Base-by-base conservation (phyloP, 345 rosid species). In the Camelina sativa region DNA sequence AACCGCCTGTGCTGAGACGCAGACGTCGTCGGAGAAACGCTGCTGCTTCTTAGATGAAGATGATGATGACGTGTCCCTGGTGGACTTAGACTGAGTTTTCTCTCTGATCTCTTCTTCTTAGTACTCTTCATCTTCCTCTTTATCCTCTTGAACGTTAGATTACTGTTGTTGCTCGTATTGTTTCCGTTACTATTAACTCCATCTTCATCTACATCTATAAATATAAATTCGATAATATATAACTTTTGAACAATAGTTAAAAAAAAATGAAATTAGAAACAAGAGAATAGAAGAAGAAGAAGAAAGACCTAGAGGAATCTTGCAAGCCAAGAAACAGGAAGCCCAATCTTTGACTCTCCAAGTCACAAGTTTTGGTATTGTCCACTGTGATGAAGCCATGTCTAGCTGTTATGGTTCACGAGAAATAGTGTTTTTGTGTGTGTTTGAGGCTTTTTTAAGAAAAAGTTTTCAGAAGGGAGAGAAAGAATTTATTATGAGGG, bases 291-390 rank as follows among this genome's bases (percentile, higher is more conserved):
- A 38, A 38, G 41, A 28, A 25, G 25, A 23, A 37, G 41, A 32
- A 32, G 35, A 32, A 38, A 41, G 70, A 88, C 93, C 90, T 80
- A 81, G 35, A 56, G 89, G 84, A 59, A 81, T 55, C 38, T 78
- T 80, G 85, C 82, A 82, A 75, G 86, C 83, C 76, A 85, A 77
- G 86, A 87, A 85, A 76, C 91, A 87, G 11, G 91, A 84, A 19
- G 85, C 86, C 86, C 84, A 83, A 71, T 87, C 91, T 69, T 73
- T 85, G 16, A 85, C 81, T 73, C 88, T 62, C 89, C 91, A 85
- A 71, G 88, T 77, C 4, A 86, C 83, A 53, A 85, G 74, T 76
- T 76, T 84, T 76, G 81, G 81, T 34, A 81, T 71, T 28, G 86
- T 83, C 82, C 82, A 83, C 38, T 80, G 84, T 15, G 86, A 79